Evolutionary conservation across 2,329 filamentous ascomycete species (phyloP), one percentile per base, ranked within the genome.

Genomic region (Fusarium sp.): DNA sequence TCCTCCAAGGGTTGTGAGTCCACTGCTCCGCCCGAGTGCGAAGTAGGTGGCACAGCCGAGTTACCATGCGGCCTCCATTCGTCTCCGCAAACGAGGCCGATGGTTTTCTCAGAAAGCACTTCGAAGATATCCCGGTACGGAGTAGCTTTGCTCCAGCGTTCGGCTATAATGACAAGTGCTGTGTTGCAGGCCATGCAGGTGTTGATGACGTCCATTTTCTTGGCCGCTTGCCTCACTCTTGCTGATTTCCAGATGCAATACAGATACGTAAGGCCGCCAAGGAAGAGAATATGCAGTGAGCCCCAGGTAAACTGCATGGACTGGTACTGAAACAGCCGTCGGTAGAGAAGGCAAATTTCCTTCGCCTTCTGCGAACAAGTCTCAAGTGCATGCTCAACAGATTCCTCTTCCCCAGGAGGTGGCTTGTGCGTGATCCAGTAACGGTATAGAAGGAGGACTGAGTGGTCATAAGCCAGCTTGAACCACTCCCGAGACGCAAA

Each of bases 401-500:
- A 70, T 3, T 68, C 63, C 27, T 73, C 72, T 48, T 75, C 65
- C 7, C 65, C 70, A 14, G 68, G 56, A 2, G 68, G 72, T 18
- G 65, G 62, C 9, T 39, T 54, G 16, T 71, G 70, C 3, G 72
- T 75, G 5, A 81, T 80, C 66, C 75, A 75, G 25, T 77, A 73
- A 1, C 83, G 78, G 61, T 85, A 84, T 2, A 85, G 73, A 4
- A 84, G 72, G 6, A 85, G 74, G 25, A 85, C 80, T 2, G 83
- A 81, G 65, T 85, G 80, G 64, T 84, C 72, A 56, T 84, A 84
- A 2, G 81, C 81, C 2, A 85, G 75, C 4, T 78, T 67, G 56
- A 85, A 85, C 83, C 83, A 85, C 14, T 81, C 79, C 7, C 68
- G 67, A 1, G 83, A 83, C 0, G 82, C 79, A 67, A 83, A 85